Evolutionary conservation across 2,329 filamentous ascomycete genomes (phyloP).

Genomic region (Taxawa tesnikishii): DNA sequence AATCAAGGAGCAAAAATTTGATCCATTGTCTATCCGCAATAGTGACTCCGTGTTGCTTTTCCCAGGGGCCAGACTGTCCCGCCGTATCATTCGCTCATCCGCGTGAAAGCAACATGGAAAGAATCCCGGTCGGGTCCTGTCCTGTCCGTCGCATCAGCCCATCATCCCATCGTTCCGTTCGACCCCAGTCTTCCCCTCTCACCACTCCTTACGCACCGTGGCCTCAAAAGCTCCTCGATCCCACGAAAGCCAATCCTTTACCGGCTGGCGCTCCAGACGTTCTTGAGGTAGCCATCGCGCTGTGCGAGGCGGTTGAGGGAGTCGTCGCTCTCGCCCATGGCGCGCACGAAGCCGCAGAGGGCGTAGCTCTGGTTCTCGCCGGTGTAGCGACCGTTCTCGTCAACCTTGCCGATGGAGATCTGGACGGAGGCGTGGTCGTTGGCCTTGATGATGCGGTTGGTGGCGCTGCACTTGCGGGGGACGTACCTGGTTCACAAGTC

Average conservation of each 20-base stretch:
- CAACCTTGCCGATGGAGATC: conserved; percentile 93
- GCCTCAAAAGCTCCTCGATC: neutral
- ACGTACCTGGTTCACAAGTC: conserved; percentile 56
- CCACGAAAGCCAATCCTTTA: conserved; percentile 22
- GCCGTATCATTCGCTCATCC: too few relatives aligned
- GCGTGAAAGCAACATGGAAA: too few relatives aligned
- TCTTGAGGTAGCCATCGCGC: conserved; percentile 93
- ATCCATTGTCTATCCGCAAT: conserved; percentile 1
- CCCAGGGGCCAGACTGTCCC: too few relatives aligned
- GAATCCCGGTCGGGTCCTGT: too few relatives aligned
- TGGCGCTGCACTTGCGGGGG: conserved; percentile 96
- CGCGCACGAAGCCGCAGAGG: conserved; percentile 92
- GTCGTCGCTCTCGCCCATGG: conserved; percentile 97
- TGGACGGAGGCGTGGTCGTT: conserved; percentile 99
- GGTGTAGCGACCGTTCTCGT: conserved; percentile 94
- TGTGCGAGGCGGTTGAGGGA: conserved; percentile 90
- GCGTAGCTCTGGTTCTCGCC: conserved; percentile 97
- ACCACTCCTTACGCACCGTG: too few relatives aligned
- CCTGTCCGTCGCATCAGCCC: too few relatives aligned
- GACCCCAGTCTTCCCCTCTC: too few relatives aligned
- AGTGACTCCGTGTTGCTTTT: neutral
- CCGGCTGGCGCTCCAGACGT: conserved; percentile 71
- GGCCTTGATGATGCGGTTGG: conserved; percentile 99
- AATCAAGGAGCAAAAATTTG: too few relatives aligned
- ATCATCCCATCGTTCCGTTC: too few relatives aligned